Base-by-base conservation (phyloP, 108 stramenopile species). In the Cyclotella baltica region DNA sequence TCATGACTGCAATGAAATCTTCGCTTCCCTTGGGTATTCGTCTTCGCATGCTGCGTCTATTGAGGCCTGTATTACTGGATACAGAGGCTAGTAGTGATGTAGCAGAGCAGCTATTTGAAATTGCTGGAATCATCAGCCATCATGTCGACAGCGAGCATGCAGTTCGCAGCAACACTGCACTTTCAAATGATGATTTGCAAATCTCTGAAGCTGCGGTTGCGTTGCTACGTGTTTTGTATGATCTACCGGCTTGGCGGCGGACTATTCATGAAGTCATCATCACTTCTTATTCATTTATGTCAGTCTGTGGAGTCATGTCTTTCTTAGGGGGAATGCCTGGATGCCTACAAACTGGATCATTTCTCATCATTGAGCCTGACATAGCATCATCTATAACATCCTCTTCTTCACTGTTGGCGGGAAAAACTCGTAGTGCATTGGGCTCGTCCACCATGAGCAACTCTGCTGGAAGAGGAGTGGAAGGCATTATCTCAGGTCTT, bases 401-500 rank as follows among this genome's bases (percentile, higher is more conserved):
- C 34, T 76, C 84, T 18, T 59, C 71, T 25, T 81, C 84, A 48
- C 34, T 74, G 0, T 22, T 64, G 2, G 29, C 75, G 20, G 68
- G 67, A 33, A 78, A 77, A 25, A 52, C 75, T 27, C 47, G 76
- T 29, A 55, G 67, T 29, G 19, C 66, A 19, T 57, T 31, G 30
- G 10, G 63, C 38, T 15, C 63, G 16, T 46, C 73, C 2, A 68
- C 47, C 22, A 77, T 84, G 22, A 87, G 82, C 69, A 85, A 89
- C 67, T 72, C 89, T 47, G 88, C 85, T 23, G 92, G 90, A 5
- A 91, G 84, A 66, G 93, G 93, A 11, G 83, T 88, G 25, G 90
- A 95, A 71, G 79, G 86, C 20, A 84, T 95, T 62, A 80, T 90
- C n/a, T 68, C 90, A 23, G 93, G 93, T 9, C 70, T 95, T 30